Percentiles rank a stretch among this genome's conserved stretches.
phyloP scores from a whole-genome alignment of 148 eudicot genomes.

The Euryodendron excelsum region DNA sequence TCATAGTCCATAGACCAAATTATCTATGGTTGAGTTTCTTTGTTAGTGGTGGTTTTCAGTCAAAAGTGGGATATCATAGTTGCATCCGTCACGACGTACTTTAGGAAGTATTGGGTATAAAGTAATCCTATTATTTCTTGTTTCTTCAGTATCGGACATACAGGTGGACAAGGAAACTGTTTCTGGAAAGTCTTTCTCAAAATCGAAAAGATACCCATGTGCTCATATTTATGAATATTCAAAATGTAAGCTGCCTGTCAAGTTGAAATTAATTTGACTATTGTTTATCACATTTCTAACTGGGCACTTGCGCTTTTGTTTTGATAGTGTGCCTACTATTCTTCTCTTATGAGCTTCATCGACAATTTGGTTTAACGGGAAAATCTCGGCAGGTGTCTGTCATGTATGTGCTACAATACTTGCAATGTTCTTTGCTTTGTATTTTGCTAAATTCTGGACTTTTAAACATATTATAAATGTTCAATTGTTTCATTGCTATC shows the following conservation, averaged over 20 bases:
- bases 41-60: background rate
- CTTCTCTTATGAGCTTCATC: constrained; percentile 82
- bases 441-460: no score
- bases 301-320: constrained; percentile 3
- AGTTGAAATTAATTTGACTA: background rate
- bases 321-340: constrained; percentile 65
- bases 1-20: background rate
- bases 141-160: constrained; percentile 46
- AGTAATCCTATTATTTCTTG: background rate
- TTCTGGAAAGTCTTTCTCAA: constrained; percentile 44
- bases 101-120: background rate
- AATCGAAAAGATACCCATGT: constrained; percentile 56
- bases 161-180: constrained; percentile 54
- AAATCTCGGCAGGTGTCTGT: constrained; percentile 54
- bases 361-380: constrained; percentile 37
- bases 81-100: background rate
- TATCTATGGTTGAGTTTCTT: background rate
- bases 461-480: no score
- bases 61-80: background rate
- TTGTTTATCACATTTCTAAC: constrained; percentile 7
- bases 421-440: constrained; percentile 6
- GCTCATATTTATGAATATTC: constrained; percentile 73
- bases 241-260: constrained; percentile 59
- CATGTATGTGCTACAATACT: constrained; percentile 46
- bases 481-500: no score